Evolutionary conservation across 768 basidiomycete genomes (phyloP), one percentile per base, ranked within the genome.

Genomic region (Termitomyces sp.): DNA sequence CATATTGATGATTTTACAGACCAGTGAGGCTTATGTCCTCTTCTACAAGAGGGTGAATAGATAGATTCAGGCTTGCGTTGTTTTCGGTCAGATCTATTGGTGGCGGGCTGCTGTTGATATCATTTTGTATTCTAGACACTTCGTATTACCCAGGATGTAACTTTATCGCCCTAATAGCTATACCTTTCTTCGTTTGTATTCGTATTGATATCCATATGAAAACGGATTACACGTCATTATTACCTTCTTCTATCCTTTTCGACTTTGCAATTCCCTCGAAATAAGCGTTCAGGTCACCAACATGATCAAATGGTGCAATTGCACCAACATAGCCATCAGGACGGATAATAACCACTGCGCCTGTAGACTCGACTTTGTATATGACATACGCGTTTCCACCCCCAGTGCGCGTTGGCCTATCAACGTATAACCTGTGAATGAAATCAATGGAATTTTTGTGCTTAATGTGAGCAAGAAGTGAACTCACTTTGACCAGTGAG

Each of bases 21-120:
- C 68, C 62, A 73, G 74, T 57, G 76, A 88, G 77, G 90, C 90
- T 65, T 92, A 92, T 65, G 87, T 92, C 43, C 71, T 92, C 69
- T 92, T 89, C 69, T 92, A 89, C 72, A 89, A 89, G 68, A 76
- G 88, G 66, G 77, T 76, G 55, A 78, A 73, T 70, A 57, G 68
- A 64, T 79, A 76, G 72, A 73, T 63, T n/a, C 25, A 12, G 68
- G 47, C 67, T 68, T 56, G 55, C 60, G 52, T 55, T 61, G 56
- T 59, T 49, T 51, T 52, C 57, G 32, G 39, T 43, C 53, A 55
- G 55, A 61, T 62, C 58, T 59, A 59, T 52, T 49, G 17, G 40
- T 55, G 56, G 41, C 55, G 25, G 42, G 51, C 58, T 60, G 46
- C 52, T 61, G 43, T 59, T 59, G 61, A 62, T 59, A 55, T 62